These are phyloP conservation scores for Amylocystis lapponica DNA, from an alignment of 768 basidiomycete species.

Conservation along the genomic window DNA sequence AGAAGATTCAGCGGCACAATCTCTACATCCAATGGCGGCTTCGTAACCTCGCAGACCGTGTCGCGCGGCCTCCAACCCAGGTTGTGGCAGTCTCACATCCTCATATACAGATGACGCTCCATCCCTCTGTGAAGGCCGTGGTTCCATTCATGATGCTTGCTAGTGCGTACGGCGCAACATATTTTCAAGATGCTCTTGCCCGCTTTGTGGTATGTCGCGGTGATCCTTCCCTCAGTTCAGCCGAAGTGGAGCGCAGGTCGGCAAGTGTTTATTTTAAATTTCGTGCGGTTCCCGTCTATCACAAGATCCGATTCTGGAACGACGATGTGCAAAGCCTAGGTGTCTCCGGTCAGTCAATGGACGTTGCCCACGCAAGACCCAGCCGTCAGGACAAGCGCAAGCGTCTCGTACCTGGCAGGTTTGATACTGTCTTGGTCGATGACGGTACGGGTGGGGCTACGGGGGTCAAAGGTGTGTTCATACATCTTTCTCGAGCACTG, in stretches of 20 bases:
- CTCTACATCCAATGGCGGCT: constrained; percentile 21
- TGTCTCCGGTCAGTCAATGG: constrained; percentile 11
- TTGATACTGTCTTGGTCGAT: constrained; percentile 32
- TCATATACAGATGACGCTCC: constrained; percentile 13
- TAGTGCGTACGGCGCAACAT: constrained; percentile 23
- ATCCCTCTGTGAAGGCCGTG: constrained; percentile 20
- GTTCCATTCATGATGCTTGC: constrained; percentile 11
- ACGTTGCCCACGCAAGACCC: constrained; percentile 29
- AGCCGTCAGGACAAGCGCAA: constrained; percentile 12
- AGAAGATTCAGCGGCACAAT: constrained; percentile 21
- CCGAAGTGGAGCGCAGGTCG: constrained; percentile 12
- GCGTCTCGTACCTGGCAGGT: constrained; percentile 18
- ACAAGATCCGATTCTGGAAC: constrained; percentile 26
- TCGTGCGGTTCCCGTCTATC: constrained; percentile 23
- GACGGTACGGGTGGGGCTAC: too few relatives aligned
- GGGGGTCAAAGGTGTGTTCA: constrained; percentile 12
- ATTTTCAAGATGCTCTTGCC: constrained; percentile 24
- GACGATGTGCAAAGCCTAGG: constrained; percentile 9
- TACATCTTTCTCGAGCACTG: background rate
- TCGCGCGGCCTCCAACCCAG: too few relatives aligned
- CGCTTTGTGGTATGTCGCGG: constrained; percentile 19
- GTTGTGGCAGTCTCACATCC: too few relatives aligned
- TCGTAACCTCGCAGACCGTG: too few relatives aligned
- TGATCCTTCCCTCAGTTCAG: constrained; percentile 11
- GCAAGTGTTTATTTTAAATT: constrained; percentile 17